Base-by-base conservation (phyloP, 345 rosid genomes). In the Rhodamnia argentea region DNA sequence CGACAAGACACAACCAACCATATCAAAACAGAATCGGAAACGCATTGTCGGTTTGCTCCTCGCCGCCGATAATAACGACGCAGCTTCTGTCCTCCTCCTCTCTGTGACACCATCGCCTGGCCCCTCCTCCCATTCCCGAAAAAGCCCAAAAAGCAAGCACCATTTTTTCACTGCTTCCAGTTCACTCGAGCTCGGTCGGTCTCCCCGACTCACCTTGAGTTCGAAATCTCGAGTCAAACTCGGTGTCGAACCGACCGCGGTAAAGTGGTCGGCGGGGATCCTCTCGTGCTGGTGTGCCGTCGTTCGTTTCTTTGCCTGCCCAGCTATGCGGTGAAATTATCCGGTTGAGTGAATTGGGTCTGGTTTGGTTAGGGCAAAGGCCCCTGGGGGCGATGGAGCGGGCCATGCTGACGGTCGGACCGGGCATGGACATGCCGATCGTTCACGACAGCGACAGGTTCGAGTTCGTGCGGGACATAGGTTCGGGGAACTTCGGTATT, bases 401-500 rank as follows among this genome's bases (percentile, higher is more conserved):
- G 85, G 85, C 89, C 76, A 88, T 90, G 87, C 82, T 91, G 86
- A 87, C 91, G 7, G 88, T 92, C 64, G 93, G 93, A 26, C 93
- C 94, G 52, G 92, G 89, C n/a, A 93, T 95, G 95, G 98, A 96
- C 87, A 76, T 96, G 96, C 99, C 98, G 91, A 97, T 96, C 89
- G 92, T 94, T 93, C 99, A 97, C 92, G 99, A 97, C 58, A 94
- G 98, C 62, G 99, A 95, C 89, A 94, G 98, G 5, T 97, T 94
- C 87, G 99, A 97, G 89, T 92, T 95, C 47, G 95, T 97, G 16
- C 91, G 90, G 50, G 98, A 95, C 91, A 97, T 97, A 86, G 99
- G 99, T 50, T 91, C 96, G 2, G 99, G 99, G 81, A 97, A 97
- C 88, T 96, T 96, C 52, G 99, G 98, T 0, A 95, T 97, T 0